A percentile compares a stretch with the other conserved stretches of the same genome.
Conservation (phyloP, 2,329 filamentous ascomycete species). For the Monilinia vaccinii-corymbosi region DNA sequence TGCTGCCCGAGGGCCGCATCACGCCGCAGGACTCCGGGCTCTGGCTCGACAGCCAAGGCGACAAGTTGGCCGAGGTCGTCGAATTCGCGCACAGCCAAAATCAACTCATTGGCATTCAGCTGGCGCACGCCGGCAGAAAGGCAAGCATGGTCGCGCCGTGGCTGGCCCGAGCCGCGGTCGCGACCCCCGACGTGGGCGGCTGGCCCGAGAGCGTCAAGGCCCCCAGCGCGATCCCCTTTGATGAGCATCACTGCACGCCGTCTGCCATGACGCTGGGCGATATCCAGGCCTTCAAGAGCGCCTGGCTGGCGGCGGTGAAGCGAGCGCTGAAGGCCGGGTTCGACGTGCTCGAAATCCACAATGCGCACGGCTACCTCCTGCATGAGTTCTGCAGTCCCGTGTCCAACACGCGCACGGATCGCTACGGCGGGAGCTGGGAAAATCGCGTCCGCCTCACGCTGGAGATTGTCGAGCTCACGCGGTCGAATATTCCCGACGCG, state of each 20-base stretch:
- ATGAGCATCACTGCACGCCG: constrained; percentile 50
- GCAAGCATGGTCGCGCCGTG: constrained; percentile 54
- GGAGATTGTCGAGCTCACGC: constrained; percentile 55
- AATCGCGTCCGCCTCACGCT: constrained; percentile 61
- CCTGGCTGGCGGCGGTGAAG: constrained; percentile 49
- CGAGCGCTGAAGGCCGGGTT: constrained; percentile 56
- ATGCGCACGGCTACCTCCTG: constrained; percentile 70
- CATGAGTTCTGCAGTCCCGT: constrained; percentile 60
- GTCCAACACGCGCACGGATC: constrained; percentile 59
- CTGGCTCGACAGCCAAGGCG: constrained; percentile 79
- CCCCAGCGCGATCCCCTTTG: constrained; percentile 48
- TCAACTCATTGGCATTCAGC: constrained; percentile 69
- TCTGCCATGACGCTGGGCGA: constrained; percentile 60
- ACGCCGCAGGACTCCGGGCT: constrained; percentile 71
- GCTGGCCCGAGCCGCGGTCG: constrained; percentile 45
- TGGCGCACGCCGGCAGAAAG: constrained; percentile 72
- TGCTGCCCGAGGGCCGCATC: constrained; percentile 70
- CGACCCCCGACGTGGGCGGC: constrained; percentile 41
- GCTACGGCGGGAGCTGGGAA: constrained; percentile 61
- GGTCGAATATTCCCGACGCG: constrained; percentile 51
- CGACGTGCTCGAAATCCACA: constrained; percentile 73
- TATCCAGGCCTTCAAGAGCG: constrained; percentile 54
- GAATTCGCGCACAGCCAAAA: constrained; percentile 75
- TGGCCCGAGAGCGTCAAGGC: constrained; percentile 49
- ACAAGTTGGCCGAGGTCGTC: constrained; percentile 52